Base-by-base conservation (phyloP, 805 yeast species). In the Scheffersomyces ergatensis region DNA sequence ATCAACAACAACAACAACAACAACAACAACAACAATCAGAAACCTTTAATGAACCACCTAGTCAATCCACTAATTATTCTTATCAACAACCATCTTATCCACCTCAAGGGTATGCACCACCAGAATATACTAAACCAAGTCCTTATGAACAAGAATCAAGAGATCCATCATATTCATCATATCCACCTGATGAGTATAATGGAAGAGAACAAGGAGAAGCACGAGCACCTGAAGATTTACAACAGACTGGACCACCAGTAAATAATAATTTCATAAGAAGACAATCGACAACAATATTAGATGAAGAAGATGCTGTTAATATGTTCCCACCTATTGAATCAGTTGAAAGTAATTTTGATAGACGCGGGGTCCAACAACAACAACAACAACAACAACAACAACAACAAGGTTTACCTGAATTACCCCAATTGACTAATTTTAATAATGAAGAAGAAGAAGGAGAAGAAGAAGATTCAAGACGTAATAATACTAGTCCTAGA, bases 311-410 rank as follows among this genome's bases (percentile, higher is more conserved):
- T 20, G 50, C 50, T 4, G 38, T 27, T 21, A 26, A 24, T 5
- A 44, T 37, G 19, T 46, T 34, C 16, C 50, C 50, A 13, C 38
- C 41, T 17, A 37, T 46, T 23, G 45, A 43, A 23, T 37, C 36
- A 14, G 50, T 44, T 11, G 47, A 44, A 26, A 27, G 29, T 20
- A 33, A 40, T 11, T 39, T 29, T 21, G 25, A 38, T 9, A 16
- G 25, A 15, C 18, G n/a, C 9, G n/a, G 5, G n/a, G 14, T 9
- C 9, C 11, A 7, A 23, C 25, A 23, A 23, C 7, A 7, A 23
- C 25, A 23, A 23, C 11, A 7, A 23, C 25, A 23, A 23, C 11
- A 7, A 23, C 25, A 23, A 23, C 25, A n/a, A n/a, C n/a, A n/a
- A n/a, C n/a, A n/a, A n/a, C n/a, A 17, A 23, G 27, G 19, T 12